Percentiles rank a stretch among this genome's conserved stretches.
These are phyloP conservation scores for Anacardium occidentale DNA, from an alignment of 345 rosid species.

Conservation along the genomic window DNA sequence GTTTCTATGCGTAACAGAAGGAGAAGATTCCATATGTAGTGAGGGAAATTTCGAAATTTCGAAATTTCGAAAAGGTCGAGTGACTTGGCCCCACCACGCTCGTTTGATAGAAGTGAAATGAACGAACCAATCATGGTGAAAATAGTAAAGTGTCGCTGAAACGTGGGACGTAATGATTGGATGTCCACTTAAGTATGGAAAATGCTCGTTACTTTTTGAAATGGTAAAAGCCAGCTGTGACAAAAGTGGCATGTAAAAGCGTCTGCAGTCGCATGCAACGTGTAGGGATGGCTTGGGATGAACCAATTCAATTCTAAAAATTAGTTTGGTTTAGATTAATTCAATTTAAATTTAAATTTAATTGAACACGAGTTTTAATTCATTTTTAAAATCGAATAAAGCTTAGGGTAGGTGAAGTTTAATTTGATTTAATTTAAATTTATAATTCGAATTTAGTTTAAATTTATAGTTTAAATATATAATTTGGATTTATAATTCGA, in stretches of 20 bases:
- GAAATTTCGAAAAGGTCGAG: background rate
- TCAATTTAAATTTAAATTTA: constrained; percentile 36
- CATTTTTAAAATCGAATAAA: too few relatives aligned
- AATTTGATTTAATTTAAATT: too few relatives aligned
- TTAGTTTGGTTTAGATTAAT: background rate
- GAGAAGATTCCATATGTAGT: constrained; percentile 29
- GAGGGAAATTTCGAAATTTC: constrained; percentile 28
- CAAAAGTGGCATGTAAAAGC: background rate
- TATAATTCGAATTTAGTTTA: too few relatives aligned
- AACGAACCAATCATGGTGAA: constrained; percentile 5
- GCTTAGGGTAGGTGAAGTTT: too few relatives aligned
- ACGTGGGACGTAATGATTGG: background rate
- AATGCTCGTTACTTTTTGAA: background rate
- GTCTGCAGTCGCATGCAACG: background rate
- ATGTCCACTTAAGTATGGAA: background rate
- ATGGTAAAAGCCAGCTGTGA: background rate
- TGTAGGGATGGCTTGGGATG: too few relatives aligned
- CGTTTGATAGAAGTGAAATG: background rate
- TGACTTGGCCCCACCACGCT: background rate
- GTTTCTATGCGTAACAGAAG: constrained; percentile 18
- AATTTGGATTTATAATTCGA: too few relatives aligned
- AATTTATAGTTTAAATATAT: too few relatives aligned
- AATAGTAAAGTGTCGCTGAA: background rate
- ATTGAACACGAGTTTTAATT: too few relatives aligned
- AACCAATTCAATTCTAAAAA: background rate